Evolutionary conservation across 495 filamentous ascomycete species (phyloP).

Genomic region (Penicillium longicatenatum): DNA sequence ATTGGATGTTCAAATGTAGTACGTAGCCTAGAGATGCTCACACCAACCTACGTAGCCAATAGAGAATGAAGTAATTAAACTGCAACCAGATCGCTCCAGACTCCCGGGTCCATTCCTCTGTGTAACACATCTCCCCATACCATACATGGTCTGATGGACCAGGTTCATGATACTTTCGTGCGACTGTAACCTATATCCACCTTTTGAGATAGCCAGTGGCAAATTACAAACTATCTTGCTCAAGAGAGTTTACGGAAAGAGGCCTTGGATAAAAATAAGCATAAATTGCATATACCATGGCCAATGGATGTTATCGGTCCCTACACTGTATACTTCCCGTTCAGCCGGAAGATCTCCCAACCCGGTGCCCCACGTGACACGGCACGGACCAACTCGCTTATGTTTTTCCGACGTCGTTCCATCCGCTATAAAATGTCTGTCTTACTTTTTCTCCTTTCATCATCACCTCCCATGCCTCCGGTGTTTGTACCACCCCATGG

Average conservation of each 20-base stretch:
- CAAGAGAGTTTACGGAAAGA: too few relatives aligned
- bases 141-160: not conserved
- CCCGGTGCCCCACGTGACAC: constrained; percentile 28
- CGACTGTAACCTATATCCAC: not conserved
- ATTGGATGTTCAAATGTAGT: too few relatives aligned
- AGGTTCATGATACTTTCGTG: not conserved
- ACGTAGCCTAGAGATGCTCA: too few relatives aligned
- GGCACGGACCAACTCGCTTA: constrained; percentile 49
- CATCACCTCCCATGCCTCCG: constrained; percentile 15
- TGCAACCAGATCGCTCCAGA: not conserved
- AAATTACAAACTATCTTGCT: not conserved
- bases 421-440: constrained; percentile 23
- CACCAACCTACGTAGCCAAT: too few relatives aligned
- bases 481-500: constrained; percentile 15
- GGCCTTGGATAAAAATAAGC: too few relatives aligned
- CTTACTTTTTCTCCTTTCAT: constrained; percentile 17
- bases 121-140: not conserved
- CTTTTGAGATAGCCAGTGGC: not conserved
- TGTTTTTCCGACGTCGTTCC: constrained; percentile 27
- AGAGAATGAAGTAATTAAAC: not conserved
- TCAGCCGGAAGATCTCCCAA: not conserved
- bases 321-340: not conserved
- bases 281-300: not conserved
- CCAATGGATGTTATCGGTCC: not conserved
- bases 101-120: not conserved